phyloP scores from a whole-genome alignment of 2,329 filamentous ascomycete species.

The Xylogone sp. region DNA sequence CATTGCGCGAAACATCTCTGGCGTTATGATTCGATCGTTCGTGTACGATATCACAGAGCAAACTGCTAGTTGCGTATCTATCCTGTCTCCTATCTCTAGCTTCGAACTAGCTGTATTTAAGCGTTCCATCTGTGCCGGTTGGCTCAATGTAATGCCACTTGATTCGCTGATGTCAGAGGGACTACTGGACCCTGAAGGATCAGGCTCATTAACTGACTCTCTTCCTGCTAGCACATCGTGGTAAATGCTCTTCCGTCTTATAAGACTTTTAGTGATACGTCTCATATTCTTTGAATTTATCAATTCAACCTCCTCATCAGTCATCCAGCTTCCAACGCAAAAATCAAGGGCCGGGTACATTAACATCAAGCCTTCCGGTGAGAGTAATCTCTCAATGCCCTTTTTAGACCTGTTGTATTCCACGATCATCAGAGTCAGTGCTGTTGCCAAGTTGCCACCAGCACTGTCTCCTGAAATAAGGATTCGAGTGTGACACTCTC shows the following conservation, averaged over 20 bases:
- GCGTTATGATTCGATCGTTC: slow-evolving; percentile 88
- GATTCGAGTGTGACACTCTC: slow-evolving; percentile 57
- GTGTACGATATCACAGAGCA: slow-evolving; percentile 95
- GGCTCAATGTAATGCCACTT: neutral
- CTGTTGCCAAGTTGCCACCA: slow-evolving; percentile 72
- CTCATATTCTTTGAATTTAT: slow-evolving; percentile 76
- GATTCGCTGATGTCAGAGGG: neutral
- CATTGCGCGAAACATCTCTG: slow-evolving; percentile 97
- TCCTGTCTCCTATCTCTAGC: slow-evolving; percentile 47
- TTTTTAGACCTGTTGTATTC: slow-evolving; percentile 60
- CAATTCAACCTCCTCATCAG: slow-evolving; percentile 88
- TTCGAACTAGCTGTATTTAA: neutral
- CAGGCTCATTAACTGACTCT: slow-evolving; percentile 4
- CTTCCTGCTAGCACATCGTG: slow-evolving; percentile 69
- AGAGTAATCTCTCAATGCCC: slow-evolving; percentile 56
- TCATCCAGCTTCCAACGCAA: slow-evolving; percentile 98
- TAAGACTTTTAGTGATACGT: slow-evolving; percentile 69
- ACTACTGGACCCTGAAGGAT: slow-evolving; percentile 10
- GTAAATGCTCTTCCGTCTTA: slow-evolving; percentile 78
- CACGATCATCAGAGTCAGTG: slow-evolving; percentile 80
- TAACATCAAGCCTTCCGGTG: slow-evolving; percentile 73
- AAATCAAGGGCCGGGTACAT: slow-evolving; percentile 87
- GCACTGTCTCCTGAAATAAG: slow-evolving; percentile 74
- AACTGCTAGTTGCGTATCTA: slow-evolving; percentile 80
- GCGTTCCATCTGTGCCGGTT: neutral